These are phyloP conservation scores for Nissolia schottii DNA, from an alignment of 306 rosid species.

Conservation along the genomic window DNA sequence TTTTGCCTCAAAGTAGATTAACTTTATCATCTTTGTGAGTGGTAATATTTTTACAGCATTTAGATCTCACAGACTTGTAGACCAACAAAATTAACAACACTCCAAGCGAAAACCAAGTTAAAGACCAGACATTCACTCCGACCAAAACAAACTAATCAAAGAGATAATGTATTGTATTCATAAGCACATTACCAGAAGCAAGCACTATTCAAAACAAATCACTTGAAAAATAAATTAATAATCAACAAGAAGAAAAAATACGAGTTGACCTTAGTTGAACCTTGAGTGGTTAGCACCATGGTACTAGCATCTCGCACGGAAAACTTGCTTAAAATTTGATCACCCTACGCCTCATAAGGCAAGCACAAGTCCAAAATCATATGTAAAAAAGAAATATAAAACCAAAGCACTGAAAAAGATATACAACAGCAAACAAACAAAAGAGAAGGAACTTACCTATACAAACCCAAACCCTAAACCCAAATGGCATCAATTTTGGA, in stretches of 20 bases:
- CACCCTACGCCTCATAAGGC: conserved; percentile 82
- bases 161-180: background rate
- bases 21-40: too few species aligned
- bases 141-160: background rate
- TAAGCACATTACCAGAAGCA: background rate
- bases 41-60: conserved; percentile 65
- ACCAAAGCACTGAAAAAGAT: background rate
- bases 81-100: conserved; percentile 36
- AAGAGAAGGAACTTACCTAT: conserved; percentile 50
- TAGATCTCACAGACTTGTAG: conserved; percentile 69
- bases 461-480: conserved; percentile 97
- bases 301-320: conserved; percentile 58
- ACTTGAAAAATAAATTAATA: background rate
- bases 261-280: conserved; percentile 80
- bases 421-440: background rate
- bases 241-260: too few species aligned
- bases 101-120: background rate
- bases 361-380: conserved; percentile 8
- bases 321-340: conserved; percentile 57
- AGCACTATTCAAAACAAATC: background rate
- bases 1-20: too few species aligned
- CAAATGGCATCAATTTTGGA: conserved; percentile 74
- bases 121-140: background rate
- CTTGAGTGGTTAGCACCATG: conserved; percentile 75
- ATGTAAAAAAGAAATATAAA: too few species aligned